These are phyloP conservation scores for Polytrichum formosum DNA, from an alignment of 225 moss, liverwort and hornwort genomes.

Conservation along the genomic window DNA sequence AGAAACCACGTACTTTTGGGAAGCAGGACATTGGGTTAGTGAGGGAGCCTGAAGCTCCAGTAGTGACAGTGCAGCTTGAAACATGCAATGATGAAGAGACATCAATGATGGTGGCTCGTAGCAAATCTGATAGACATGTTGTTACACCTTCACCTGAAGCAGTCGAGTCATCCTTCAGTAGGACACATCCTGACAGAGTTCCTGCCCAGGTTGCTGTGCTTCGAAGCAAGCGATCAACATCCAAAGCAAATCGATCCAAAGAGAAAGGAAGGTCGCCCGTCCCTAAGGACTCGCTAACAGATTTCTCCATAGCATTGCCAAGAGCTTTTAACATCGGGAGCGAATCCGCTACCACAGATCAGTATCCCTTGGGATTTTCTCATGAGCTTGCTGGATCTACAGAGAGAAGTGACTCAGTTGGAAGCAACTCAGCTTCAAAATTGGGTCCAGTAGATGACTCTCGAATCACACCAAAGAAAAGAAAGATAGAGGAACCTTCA, in stretches of 20 bases:
- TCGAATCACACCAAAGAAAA: constrained; percentile 24
- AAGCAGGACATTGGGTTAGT: background rate
- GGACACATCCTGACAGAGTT: constrained; percentile 21
- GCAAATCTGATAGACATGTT: constrained; percentile 42
- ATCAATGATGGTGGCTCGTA: constrained; percentile 22
- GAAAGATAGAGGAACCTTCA: constrained; percentile 24
- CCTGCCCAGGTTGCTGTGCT: constrained; percentile 56
- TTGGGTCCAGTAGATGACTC: background rate
- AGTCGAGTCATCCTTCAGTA: constrained; percentile 15
- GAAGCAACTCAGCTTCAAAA: background rate
- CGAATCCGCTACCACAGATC: constrained; percentile 1
- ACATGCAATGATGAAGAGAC: constrained; percentile 17
- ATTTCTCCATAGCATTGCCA: constrained; percentile 1
- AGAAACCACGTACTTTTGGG: background rate
- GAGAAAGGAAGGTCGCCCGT: constrained; percentile 21
- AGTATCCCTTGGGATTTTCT: constrained; percentile 4
- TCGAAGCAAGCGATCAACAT: constrained; percentile 35
- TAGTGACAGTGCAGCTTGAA: constrained; percentile 16
- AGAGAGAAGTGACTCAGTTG: constrained; percentile 5
- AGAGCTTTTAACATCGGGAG: constrained; percentile 5
- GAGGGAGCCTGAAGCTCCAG: constrained; percentile 12
- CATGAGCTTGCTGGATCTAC: constrained; percentile 5
- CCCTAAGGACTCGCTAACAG: constrained; percentile 8
- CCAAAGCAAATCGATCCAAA: constrained; percentile 33
- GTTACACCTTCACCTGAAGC: constrained; percentile 29